Evolutionary conservation across 2,329 filamentous ascomycete genomes (phyloP), one percentile per base, ranked within the genome.

Genomic region (Dactylonectria macrodidyma): DNA sequence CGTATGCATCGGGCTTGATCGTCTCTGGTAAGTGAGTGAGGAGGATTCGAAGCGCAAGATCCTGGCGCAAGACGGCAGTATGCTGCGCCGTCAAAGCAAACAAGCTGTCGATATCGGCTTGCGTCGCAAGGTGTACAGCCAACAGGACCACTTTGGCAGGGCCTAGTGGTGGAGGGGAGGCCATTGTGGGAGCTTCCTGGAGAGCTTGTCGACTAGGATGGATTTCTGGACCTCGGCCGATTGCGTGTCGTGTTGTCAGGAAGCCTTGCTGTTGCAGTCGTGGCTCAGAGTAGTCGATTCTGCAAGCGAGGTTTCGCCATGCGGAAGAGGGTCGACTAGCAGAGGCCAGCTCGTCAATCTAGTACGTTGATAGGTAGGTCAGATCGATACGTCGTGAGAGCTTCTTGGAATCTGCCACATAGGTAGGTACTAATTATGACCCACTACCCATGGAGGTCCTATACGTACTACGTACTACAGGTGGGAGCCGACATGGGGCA

Each of bases 21-120:
- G 88, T 91, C 79, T 95, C 93, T 30, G 94, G 94, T 1, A 97
- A 85, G 77, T 92, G 93, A 22, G 91, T 93, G 52, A 97, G 86
- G 24, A 97, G 82, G 60, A 96, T 90, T 51, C 92, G 90, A 65
- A 96, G 84, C 26, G 93, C 78, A 14, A 94, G 82, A 64, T 92
- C 89, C 51, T 88, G 86, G 33, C 87, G 85, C 62, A 96, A 84
- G 44, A 91, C 85, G 62, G 87, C 83, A 60, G 82, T 80, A 73
- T 92, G 83, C 46, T 85, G 83, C 24, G 87, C 84, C 59, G 89
- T 86, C 69, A 96, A 84, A 60, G 84, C 84, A 64, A 87, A 85
- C 67, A 96, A 82, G 71, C 87, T 86, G 73, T 86, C 79, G 73
- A 95, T 84, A 78, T 95, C 88, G 76, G 89, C 86, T 74, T 89